These are phyloP conservation scores for Casuarina cunninghamiana DNA, from an alignment of 306 rosid species.

Conservation along the genomic window DNA sequence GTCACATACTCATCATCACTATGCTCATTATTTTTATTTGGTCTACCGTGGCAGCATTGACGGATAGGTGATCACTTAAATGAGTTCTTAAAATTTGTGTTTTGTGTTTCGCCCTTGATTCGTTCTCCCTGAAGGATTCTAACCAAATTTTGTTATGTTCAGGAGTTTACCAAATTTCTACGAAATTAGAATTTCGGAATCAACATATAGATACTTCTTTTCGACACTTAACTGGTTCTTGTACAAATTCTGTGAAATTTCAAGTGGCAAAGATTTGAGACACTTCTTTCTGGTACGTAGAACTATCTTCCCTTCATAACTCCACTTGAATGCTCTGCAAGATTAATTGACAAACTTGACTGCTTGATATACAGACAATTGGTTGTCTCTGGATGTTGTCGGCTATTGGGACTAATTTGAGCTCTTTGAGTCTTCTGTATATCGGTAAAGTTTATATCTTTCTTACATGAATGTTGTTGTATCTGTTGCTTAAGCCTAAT, in stretches of 20 bases:
- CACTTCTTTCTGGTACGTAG: conserved; percentile 52
- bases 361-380: conserved; percentile 46
- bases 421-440: conserved; percentile 46
- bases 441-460: conserved; percentile 40
- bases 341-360: conserved; percentile 16
- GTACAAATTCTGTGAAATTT: conserved; percentile 42
- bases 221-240: conserved; percentile 39
- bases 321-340: background rate
- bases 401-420: conserved; percentile 41
- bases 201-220: conserved; percentile 31
- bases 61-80: conserved; percentile 42
- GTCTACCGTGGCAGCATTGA: conserved; percentile 47
- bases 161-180: conserved; percentile 43
- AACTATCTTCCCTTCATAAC: background rate
- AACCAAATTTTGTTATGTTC: background rate
- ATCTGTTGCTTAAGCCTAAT: background rate
- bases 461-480: background rate
- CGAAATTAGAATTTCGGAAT: conserved; percentile 44
- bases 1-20: conserved; percentile 44
- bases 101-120: background rate
- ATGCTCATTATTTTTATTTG: conserved; percentile 54
- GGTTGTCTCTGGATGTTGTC: conserved; percentile 55
- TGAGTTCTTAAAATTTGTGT: background rate
- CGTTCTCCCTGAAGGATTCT: background rate
- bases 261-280: conserved; percentile 53